Evolutionary conservation across 257 asterid genomes (phyloP).

Genomic region (Gentiana straminea): DNA sequence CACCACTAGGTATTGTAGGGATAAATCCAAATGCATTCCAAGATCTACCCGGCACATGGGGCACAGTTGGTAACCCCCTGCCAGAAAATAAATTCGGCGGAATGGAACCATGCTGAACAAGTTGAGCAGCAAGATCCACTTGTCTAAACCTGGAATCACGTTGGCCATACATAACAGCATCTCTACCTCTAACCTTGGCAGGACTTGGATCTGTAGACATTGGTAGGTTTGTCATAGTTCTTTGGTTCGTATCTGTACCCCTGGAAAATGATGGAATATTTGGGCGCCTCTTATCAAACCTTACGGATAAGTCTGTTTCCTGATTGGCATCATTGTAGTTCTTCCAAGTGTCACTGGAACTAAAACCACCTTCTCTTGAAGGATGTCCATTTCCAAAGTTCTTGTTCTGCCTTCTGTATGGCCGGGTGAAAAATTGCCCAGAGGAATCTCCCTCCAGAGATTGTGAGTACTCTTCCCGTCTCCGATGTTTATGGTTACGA

Average conservation of each 20-base stretch:
- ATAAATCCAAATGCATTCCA: slow-evolving; percentile 81
- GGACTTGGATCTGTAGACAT: slow-evolving; percentile 44
- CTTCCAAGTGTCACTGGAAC: slow-evolving; percentile 42
- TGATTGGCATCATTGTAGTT: slow-evolving; percentile 23
- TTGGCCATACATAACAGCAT: slow-evolving; percentile 50
- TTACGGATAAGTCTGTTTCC: slow-evolving; percentile 41
- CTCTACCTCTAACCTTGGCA: slow-evolving; percentile 74
- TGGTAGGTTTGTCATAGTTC: slow-evolving; percentile 46
- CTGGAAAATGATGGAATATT: slow-evolving; percentile 47
- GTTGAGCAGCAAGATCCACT: slow-evolving; percentile 60
- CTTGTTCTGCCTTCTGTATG: slow-evolving; percentile 62
- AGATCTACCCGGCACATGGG: slow-evolving; percentile 42
- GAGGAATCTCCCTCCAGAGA: slow-evolving; percentile 58
- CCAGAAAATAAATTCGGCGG: slow-evolving; percentile 62
- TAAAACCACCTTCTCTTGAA: slow-evolving; percentile 53
- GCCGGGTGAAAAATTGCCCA: slow-evolving; percentile 48
- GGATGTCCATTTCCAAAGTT: slow-evolving; percentile 69
- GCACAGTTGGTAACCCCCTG: slow-evolving; percentile 55
- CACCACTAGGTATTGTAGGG: slow-evolving; percentile 72
- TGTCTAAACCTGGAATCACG: slow-evolving; percentile 65
- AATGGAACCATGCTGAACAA: slow-evolving; percentile 53
- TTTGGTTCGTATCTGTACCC: slow-evolving; percentile 56
- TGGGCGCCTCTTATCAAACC: slow-evolving; percentile 54
- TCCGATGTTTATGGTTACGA: slow-evolving; percentile 97
- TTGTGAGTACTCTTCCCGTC: slow-evolving; percentile 56